Percentiles rank a stretch among this genome's conserved stretches.
Evolutionary conservation across 2,329 filamentous ascomycete species (phyloP).

Genomic region (Paraphoma chrysanthemicola): DNA sequence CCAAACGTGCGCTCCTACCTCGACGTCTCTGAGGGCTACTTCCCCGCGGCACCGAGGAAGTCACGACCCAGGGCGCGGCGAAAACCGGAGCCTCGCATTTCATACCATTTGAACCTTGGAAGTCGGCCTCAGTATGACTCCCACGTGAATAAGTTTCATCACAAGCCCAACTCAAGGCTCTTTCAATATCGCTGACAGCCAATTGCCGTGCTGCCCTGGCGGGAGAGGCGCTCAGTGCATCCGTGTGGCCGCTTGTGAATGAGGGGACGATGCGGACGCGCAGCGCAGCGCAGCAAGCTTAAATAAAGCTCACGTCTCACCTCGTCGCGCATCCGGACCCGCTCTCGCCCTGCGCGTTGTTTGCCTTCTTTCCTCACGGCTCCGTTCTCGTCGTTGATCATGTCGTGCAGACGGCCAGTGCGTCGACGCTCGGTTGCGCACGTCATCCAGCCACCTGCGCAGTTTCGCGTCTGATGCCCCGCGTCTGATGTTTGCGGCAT

Average conservation of each 20-base stretch:
- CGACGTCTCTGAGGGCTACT: neutral
- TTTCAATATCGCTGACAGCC: constrained; percentile 5
- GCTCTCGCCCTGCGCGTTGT: too few relatives aligned
- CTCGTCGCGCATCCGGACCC: neutral
- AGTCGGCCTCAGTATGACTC: neutral
- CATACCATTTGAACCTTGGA: neutral
- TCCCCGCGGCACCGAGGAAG: constrained; percentile 11
- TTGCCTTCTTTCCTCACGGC: neutral
- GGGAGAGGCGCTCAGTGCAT: constrained; percentile 5
- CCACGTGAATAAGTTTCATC: constrained; percentile 8
- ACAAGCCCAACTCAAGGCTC: constrained; percentile 4
- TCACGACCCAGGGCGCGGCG: neutral
- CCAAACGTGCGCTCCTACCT: neutral
- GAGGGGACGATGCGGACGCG: constrained; percentile 2
- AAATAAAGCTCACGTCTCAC: constrained; percentile 4
- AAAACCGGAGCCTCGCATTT: neutral
- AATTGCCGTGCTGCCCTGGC: constrained; percentile 8
- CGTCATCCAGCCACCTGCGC: constrained; percentile 10
- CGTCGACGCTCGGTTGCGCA: neutral
- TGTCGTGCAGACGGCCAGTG: neutral
- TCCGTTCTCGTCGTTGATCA: neutral
- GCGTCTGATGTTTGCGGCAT: constrained; percentile 11
- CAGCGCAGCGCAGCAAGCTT: neutral
- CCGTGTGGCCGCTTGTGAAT: constrained; percentile 4
- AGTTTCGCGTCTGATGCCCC: neutral